Percentiles rank a stretch among this genome's conserved stretches.
Evolutionary conservation across 345 rosid species (phyloP).

Genomic region (Bruguiera gymnorhiza): DNA sequence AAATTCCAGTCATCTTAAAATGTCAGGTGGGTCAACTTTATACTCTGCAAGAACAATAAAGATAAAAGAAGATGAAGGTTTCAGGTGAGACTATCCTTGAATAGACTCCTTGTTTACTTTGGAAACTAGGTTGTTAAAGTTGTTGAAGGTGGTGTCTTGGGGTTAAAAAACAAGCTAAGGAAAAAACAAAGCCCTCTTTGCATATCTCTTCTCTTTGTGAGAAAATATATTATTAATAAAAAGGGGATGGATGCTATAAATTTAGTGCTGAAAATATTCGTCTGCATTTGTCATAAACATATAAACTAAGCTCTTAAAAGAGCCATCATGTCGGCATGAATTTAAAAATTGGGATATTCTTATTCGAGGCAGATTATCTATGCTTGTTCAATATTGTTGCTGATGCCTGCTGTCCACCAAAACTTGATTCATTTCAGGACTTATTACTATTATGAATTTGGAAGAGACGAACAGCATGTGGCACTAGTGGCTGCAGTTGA

Average conservation of each 20-base stretch:
- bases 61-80: constrained; percentile 88
- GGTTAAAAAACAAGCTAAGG: not conserved
- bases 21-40: constrained; percentile 71
- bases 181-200: not conserved
- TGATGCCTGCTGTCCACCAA: constrained; percentile 10
- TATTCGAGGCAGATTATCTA: not conserved
- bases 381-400: not conserved
- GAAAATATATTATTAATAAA: not conserved
- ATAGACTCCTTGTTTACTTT: not conserved
- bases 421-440: constrained; percentile 49
- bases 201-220: no score
- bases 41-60: constrained; percentile 80
- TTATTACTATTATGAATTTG: constrained; percentile 85
- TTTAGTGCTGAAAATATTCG: not conserved
- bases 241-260: not conserved
- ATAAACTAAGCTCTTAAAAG: not conserved
- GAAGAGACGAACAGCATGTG: constrained; percentile 64
- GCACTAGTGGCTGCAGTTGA: constrained; percentile 71
- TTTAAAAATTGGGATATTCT: constrained; percentile 1
- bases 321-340: not conserved
- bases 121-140: not conserved
- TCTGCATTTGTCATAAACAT: not conserved
- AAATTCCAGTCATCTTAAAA: constrained; percentile 1
- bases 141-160: not conserved
- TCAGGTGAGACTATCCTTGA: constrained; percentile 44